Evolutionary conservation across 768 basidiomycete genomes (phyloP).

Genomic region (Trametes gibbosa): DNA sequence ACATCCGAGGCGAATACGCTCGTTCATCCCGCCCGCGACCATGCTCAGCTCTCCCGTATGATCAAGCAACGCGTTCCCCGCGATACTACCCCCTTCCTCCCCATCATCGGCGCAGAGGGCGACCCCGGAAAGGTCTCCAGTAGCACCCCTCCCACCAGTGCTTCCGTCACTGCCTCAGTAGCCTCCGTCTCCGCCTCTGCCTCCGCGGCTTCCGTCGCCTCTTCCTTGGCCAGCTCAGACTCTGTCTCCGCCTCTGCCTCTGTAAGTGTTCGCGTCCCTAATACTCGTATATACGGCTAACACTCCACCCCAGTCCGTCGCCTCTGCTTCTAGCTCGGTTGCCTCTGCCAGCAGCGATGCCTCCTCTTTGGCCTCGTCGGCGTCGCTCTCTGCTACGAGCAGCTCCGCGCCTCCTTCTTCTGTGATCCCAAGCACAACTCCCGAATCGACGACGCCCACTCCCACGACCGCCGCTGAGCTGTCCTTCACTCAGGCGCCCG

Average conservation of each 20-base stretch:
- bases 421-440: neutral
- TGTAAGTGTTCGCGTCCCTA: neutral
- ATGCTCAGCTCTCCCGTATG: conserved; percentile 59
- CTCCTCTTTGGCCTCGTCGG: conserved; percentile 14
- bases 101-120: conserved; percentile 31
- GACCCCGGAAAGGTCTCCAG: conserved; percentile 26
- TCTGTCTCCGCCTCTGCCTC: neutral
- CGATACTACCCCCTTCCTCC: conserved; percentile 9
- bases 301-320: neutral
- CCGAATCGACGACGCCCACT: neutral
- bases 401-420: conserved; percentile 3
- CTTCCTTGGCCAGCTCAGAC: neutral
- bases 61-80: conserved; percentile 57
- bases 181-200: neutral
- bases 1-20: conserved; percentile 47
- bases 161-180: neutral
- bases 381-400: conserved; percentile 3
- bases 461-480: neutral
- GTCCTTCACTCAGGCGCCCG: neutral
- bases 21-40: conserved; percentile 47
- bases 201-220: neutral
- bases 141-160: conserved; percentile 10
- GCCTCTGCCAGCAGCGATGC: neutral
- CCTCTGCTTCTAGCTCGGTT: neutral
- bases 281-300: neutral